Evolutionary conservation across 164 flowering plant genomes (phyloP).

Genomic region (Platanus orientalis): DNA sequence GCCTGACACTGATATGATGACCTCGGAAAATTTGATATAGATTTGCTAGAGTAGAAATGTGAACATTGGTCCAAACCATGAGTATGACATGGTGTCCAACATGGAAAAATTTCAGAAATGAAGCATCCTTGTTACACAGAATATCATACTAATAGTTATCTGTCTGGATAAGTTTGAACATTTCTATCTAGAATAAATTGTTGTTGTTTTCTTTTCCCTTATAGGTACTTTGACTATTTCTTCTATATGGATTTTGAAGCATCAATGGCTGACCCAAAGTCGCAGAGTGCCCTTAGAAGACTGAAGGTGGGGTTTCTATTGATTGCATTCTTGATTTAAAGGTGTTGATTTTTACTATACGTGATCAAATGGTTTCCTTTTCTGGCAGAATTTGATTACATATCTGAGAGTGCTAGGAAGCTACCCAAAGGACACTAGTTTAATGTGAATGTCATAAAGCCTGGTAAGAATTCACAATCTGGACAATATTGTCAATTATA

Average conservation of each 20-base stretch:
- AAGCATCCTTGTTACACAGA: no score
- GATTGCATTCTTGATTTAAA: not conserved
- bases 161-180: not conserved
- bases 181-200: not conserved
- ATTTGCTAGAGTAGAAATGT: no score
- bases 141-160: no score
- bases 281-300: conserved; percentile 83
- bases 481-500: no score
- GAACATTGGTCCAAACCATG: no score
- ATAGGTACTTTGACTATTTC: conserved; percentile 81
- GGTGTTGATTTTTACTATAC: not conserved
- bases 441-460: conserved; percentile 24
- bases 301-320: conserved; percentile 40
- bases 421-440: conserved; percentile 70
- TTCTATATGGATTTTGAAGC: conserved; percentile 97
- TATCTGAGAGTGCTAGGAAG: conserved; percentile 86
- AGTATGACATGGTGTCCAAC: no score
- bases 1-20: no score
- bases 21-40: no score
- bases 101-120: no score
- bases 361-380: not conserved
- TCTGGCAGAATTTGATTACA: conserved; percentile 79
- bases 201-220: not conserved
- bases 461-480: not conserved
- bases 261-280: conserved; percentile 76